Base-by-base conservation (phyloP, 1,139 yeast species). In the Hyphopichia wangnamkhiaoensis region DNA sequence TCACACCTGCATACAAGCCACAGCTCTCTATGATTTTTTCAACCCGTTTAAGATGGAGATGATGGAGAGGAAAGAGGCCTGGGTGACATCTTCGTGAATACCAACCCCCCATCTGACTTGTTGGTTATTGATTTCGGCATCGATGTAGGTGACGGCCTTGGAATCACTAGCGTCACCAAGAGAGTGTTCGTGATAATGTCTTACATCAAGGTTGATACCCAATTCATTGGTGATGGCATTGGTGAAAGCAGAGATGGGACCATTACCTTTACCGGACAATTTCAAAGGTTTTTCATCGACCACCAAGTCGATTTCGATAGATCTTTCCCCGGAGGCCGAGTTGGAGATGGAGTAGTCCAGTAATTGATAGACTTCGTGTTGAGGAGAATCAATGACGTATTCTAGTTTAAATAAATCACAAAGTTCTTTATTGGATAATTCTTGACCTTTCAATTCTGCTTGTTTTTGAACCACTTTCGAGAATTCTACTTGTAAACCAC, bases 191-290 rank as follows among this genome's bases (percentile, higher is more conserved):
- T 85, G 84, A 66, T 93, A 93, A 59, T 84, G 78, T 56, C 82
- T 80, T 44, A 93, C 96, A 52, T 84, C 87, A 41, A 90, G 69
- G 15, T 59, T 58, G 42, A 80, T 70, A 33, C 78, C 77, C 46
- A 88, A 74, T 42, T 74, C 68, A 33, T 68, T 66, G 32, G 83
- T 71, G 49, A 93, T 64, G 13, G 96, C 96, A 63, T 88, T 83
- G 15, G 84, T 75, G 62, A 90, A 83, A 1, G 97, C 87, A 19
- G 98, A 93, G 52, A 93, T 84, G 45, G 96, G 98, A 63, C 98
- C 98, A 60, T 93, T 93, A 61, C 98, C 98, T 36, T 68, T 63
- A 51, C 98, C 98, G 36, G 63, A 59, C 31, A 88, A 71, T 34
- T 65, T 62, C 38, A 73, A 61, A 15, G 59, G 45, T 42, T 70